These are phyloP conservation scores for Neurospora sp. DNA, from an alignment of 2,329 filamentous ascomycete genomes.

Conservation along the genomic window DNA sequence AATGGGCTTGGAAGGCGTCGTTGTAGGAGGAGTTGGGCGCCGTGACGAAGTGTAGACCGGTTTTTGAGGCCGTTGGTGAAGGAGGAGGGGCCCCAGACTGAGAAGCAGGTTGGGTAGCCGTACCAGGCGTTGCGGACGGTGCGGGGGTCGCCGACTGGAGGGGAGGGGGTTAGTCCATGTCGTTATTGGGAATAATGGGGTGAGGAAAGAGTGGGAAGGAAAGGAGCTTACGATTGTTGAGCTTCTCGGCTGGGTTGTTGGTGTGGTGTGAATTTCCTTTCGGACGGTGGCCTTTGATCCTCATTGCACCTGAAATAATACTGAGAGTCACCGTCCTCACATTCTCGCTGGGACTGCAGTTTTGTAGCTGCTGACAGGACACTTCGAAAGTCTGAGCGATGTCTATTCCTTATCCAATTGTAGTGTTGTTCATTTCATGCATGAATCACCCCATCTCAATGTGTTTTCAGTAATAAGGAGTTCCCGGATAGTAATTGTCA, in stretches of 20 bases:
- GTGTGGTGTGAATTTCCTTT: slow-evolving; percentile 20
- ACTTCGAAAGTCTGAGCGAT: too few species aligned
- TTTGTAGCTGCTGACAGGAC: too few species aligned
- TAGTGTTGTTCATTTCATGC: too few species aligned
- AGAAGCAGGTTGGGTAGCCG: slow-evolving; percentile 46
- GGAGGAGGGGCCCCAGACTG: slow-evolving; percentile 20
- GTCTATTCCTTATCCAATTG: too few species aligned
- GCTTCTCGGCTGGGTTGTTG: slow-evolving; percentile 55
- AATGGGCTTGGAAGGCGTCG: slow-evolving; percentile 26
- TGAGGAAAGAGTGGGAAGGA: background rate
- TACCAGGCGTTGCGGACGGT: slow-evolving; percentile 21
- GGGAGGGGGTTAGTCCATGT: background rate
- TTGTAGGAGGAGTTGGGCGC: slow-evolving; percentile 26
- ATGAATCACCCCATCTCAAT: too few species aligned
- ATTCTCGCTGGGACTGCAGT: too few species aligned
- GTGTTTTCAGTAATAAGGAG: too few species aligned
- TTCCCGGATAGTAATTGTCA: too few species aligned
- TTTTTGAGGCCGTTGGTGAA: slow-evolving; percentile 20
- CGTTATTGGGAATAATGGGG: background rate
- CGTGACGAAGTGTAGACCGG: slow-evolving; percentile 29
- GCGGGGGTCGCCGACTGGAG: slow-evolving; percentile 20
- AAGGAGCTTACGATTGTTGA: slow-evolving; percentile 45
- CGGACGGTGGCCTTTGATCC: too few species aligned
- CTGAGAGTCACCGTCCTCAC: too few species aligned
- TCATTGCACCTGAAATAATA: too few species aligned